Evolutionary conservation across 2,329 filamentous ascomycete genomes (phyloP), one percentile per base, ranked within the genome.

Genomic region (Cercospora sojina): DNA sequence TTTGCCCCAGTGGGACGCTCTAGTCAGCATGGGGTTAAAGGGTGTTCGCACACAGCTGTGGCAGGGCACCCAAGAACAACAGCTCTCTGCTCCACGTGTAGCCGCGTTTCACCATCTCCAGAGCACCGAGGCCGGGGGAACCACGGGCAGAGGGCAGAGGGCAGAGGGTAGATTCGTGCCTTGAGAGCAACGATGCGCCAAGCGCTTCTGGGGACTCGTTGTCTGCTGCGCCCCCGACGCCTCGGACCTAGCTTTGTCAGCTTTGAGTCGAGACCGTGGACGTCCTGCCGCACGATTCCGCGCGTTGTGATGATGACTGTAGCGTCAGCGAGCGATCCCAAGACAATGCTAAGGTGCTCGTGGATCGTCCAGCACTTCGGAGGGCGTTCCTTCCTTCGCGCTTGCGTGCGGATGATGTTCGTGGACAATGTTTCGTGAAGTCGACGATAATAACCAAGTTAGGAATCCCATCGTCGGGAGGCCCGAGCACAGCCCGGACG

Each of bases 131-230:
- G n/a, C 47, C 47, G 47, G 47, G 20, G 47, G 16, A 16, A 32
- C 32, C 16, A 32, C 53, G 53, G 27, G 13, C 13, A 29, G 23
- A 31, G 10, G 25, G 25, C 25, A 31, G n/a, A n/a, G 53, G 27
- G 13, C 13, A 29, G 23, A 31, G 10, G 25, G 25, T 16, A 31
- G 53, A 31, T 56, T 18, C n/a, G 23, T 31, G 53, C 27, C 53
- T 56, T 13, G 53, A 51, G 53, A 51, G 27, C 53, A 23, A 56
- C 53, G 53, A 56, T 56, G 47, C 47, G 47, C 47, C 47, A 51
- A 51, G 47, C 47, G 12, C 20, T 18, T 23, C n/a, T 23, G 41
- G 41, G 41, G 41, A 47, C 20, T 25, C 47, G 47, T 27, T 27
- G 47, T 51, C 47, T 12, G 47, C 47, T 51, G 47, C 47, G 47